phyloP scores from a whole-genome alignment of 352 stramenopile species.

The Phytophthora idaei region DNA sequence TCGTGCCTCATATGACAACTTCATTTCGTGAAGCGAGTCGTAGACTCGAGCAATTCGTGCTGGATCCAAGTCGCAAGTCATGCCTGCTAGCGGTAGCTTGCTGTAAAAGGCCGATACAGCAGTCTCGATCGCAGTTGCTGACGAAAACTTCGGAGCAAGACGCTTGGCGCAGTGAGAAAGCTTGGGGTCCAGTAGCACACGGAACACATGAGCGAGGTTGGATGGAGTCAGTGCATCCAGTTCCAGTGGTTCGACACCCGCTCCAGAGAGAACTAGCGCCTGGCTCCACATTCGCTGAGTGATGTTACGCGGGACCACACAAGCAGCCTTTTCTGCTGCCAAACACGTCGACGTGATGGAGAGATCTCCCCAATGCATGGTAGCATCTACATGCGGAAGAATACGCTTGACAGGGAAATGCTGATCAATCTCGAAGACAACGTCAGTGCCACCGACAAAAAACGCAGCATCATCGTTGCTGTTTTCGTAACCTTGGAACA shows the following conservation, averaged over 20 bases:
- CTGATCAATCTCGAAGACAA: slow-evolving; percentile 57
- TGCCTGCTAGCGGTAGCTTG: slow-evolving; percentile 62
- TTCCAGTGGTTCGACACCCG: slow-evolving; percentile 51
- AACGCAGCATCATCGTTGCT: slow-evolving; percentile 29
- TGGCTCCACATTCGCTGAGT: slow-evolving; percentile 62
- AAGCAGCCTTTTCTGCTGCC: slow-evolving; percentile 49
- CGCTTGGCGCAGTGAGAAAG: slow-evolving; percentile 45
- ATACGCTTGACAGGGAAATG: slow-evolving; percentile 46
- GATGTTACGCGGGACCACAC: slow-evolving; percentile 52
- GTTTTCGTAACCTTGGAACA: slow-evolving; percentile 63
- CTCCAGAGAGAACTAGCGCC: slow-evolving; percentile 47
- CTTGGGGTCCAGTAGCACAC: slow-evolving; percentile 39
- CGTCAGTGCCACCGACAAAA: slow-evolving; percentile 41
- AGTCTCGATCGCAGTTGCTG: slow-evolving; percentile 44
- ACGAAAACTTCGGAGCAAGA: slow-evolving; percentile 48
- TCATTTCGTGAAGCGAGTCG: slow-evolving; percentile 61
- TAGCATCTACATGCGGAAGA: slow-evolving; percentile 40
- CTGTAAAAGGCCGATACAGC: slow-evolving; percentile 67
- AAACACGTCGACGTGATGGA: slow-evolving; percentile 62
- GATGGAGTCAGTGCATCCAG: slow-evolving; percentile 44
- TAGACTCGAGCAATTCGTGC: slow-evolving; percentile 70
- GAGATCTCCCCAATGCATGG: slow-evolving; percentile 63
- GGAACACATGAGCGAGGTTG: slow-evolving; percentile 54
- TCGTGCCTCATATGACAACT: slow-evolving; percentile 77
- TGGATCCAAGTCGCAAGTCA: slow-evolving; percentile 78